Evolutionary conservation across 2,329 filamentous ascomycete genomes (phyloP), one percentile per base, ranked within the genome.

Genomic region (Trichophyton simii): DNA sequence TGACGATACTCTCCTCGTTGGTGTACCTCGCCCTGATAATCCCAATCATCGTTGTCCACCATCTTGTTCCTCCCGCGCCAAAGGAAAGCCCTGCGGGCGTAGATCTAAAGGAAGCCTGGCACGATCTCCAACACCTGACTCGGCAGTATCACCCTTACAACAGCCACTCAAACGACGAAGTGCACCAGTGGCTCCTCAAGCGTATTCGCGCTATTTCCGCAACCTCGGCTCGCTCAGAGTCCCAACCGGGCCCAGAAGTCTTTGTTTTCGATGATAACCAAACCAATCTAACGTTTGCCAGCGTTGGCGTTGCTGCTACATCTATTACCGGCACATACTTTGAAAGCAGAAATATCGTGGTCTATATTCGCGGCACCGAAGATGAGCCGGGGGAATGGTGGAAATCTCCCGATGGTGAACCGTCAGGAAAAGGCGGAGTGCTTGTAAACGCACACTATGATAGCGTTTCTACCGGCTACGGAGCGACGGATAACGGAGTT

Each of bases 371-470:
- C 54, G 94, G 94, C 36, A 83, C 80, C 42, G 83, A 91, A 59
- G 89, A 92, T 66, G 83, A 86, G 28, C 77, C 82, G 34, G 85
- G 85, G 7, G 79, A 83, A 50, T 95, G 89, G 87, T 95, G 87
- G 88, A 25, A 42, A 20, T 41, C 55, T 25, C 73, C 72, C 48
- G 73, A 76, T 61, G 77, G 77, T 64, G 74, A 76, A 63, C 78
- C 79, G 22, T 79, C 80, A 64, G 80, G 82, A 7, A 83, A 83
- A 63, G 87, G 88, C 18, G 89, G 91, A 36, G 90, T 96, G 18
- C 80, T 99, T 52, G 88, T 97, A 66, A 97, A 96, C 72, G 91
- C 92, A 18, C 94, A 97, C 71, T 96, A 94, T 70, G 94, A 96
- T 75, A 91, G 88, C 62, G 94, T 97, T 4, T 89, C 91, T 13